These are phyloP conservation scores for Teunomyces gatunensis DNA, from an alignment of 805 yeast species.

Conservation along the genomic window DNA sequence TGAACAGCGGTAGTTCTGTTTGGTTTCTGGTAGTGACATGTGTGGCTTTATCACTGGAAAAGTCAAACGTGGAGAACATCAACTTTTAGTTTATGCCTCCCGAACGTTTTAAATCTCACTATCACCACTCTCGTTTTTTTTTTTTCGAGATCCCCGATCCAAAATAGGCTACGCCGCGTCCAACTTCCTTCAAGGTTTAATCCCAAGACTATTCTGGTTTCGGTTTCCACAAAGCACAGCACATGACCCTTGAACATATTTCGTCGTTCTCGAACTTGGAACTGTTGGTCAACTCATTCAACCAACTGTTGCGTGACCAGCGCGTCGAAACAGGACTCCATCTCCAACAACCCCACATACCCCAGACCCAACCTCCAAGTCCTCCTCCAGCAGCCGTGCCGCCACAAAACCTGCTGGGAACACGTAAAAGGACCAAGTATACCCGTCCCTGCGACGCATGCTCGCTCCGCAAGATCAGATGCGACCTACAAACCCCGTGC, in stretches of 20 bases:
- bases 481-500: constrained; percentile 32
- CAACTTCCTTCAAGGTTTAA: too few relatives aligned
- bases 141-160: too few relatives aligned
- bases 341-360: not conserved
- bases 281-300: constrained; percentile 1
- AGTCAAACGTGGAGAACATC: constrained; percentile 1
- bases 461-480: constrained; percentile 34
- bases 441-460: constrained; percentile 42
- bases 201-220: too few relatives aligned
- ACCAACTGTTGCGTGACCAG: constrained; percentile 2
- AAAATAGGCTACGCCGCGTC: too few relatives aligned
- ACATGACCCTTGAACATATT: not conserved
- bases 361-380: not conserved
- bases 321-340: constrained; percentile 1
- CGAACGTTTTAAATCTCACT: too few relatives aligned
- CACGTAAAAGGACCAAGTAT: constrained; percentile 9
- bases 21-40: not conserved
- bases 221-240: constrained; percentile 20
- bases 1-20: not conserved
- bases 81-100: too few relatives aligned
- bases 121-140: too few relatives aligned
- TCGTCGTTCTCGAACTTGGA: constrained; percentile 2
- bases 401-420: not conserved
- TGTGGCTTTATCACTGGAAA: not conserved
- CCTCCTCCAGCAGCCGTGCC: not conserved